Percentiles rank a stretch among this genome's conserved stretches.
Evolutionary conservation across 2,329 filamentous ascomycete genomes (phyloP).

Genomic region (Cladosporium cucumerinum): DNA sequence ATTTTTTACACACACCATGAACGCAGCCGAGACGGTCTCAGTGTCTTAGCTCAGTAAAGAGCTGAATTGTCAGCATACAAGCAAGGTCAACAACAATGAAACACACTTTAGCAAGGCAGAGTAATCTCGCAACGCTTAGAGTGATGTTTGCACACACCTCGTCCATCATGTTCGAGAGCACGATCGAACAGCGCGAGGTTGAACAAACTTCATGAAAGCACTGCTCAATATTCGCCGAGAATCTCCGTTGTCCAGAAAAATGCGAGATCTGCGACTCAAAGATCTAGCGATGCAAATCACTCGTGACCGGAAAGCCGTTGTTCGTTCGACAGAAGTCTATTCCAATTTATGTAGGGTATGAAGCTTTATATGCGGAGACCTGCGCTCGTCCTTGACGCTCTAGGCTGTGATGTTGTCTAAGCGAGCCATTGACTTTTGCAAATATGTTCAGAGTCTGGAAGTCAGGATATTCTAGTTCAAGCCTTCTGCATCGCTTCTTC

Average conservation of each 20-base stretch:
- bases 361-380: background rate
- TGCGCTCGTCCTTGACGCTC: background rate
- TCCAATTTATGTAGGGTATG: background rate
- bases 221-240: background rate
- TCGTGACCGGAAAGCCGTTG: background rate
- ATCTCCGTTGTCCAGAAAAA: background rate
- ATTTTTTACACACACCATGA: background rate
- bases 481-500: background rate
- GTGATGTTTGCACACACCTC: no score
- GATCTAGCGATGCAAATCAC: background rate
- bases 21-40: background rate
- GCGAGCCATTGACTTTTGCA: background rate
- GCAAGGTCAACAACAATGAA: background rate
- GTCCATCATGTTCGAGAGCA: background rate
- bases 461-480: background rate
- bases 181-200: background rate
- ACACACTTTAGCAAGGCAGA: background rate
- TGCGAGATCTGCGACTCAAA: background rate
- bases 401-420: background rate
- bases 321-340: background rate
- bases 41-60: background rate
- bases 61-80: background rate
- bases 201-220: background rate
- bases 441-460: background rate
- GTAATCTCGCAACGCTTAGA: background rate